Evolutionary conservation across 768 basidiomycete genomes (phyloP), one percentile per base, ranked within the genome.

Genomic region (Pisolithus tinctorius): DNA sequence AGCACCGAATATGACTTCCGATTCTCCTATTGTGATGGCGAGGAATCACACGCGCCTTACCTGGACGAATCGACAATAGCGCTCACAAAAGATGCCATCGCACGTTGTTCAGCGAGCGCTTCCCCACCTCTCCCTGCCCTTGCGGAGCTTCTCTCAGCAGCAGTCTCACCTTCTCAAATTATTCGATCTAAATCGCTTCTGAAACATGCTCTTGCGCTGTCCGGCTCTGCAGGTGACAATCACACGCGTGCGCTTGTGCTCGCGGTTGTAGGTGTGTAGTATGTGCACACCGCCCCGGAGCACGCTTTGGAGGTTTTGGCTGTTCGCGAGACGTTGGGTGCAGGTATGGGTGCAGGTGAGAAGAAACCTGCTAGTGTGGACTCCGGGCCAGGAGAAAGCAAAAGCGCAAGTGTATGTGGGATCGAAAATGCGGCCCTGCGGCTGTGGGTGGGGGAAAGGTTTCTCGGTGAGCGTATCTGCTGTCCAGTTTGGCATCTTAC

Each of bases 391-490:
- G 13, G 31, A 34, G 14, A 16, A n/a, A n/a, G 2, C n/a, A 41
- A 25, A 20, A n/a, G 40, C 40, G 40, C 31, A 20, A 60, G 41
- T 13, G 59, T 56, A 10, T 70, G 74, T 45, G 61, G 62, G 2
- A 59, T 80, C n/a, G 86, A 86, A 5, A 87, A 86, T 51, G 83
- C 77, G 3, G 77, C 78, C 31, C 61, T 88, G 60, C 70, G 86
- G 20, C 60, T 86, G 45, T 88, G 88, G 88, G 79, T 84, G 10
- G 86, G 86, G 6, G 81, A 88, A 58, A 72, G 84, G 41, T 77
- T 79, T 55, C 67, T 82, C 45, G 86, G 86, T 86, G 41, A 44
- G 77, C 29, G 10, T 16, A 25, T 38, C 5, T 31, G 13, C 34
- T 4, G 14, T 4, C 34, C 34, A 4, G 20, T 20, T 20, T 20